Base-by-base conservation (phyloP, 805 yeast species). In the Candida silvicultrix region DNA sequence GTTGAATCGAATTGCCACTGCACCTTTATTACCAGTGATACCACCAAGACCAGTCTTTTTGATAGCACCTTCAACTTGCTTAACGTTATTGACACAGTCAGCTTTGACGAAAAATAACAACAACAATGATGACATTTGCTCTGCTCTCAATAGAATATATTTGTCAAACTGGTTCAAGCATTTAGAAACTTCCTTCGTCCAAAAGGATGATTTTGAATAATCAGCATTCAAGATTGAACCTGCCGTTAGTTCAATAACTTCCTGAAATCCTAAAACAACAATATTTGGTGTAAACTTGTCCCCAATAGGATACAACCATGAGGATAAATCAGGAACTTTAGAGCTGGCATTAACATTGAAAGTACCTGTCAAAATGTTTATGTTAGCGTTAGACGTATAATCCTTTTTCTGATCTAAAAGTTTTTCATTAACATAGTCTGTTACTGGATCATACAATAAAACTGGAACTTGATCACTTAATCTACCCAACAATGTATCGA, bases 1-100 rank as follows among this genome's bases (percentile, higher is more conserved):
- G 43, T 84, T 79, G 65, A 92, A 86, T 49, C 97, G 75, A 15
- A 94, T 88, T 0, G 96, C 97, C 49, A 90, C 95, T 4, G 95
- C 97, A 40, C 99, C 99, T 64, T 92, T 92, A 63, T 94, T 92
- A 16, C 97, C 99, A 0, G 98, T 80, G 69, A 94, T 92, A 40
- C 99, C 99, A 35, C 97, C 97, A 45, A 94, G 70, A 0, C 98
- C 99, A 0, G 98, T 92, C 65, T 92, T 92, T 57, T 90, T 92
- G 12, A 86, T 77, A n/a, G 90, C 77, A n/a, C 97, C 97, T 54
- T 89, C 90, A 5, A 94, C 97, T 57, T 85, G 83, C 14, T 87
- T 85, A 4, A 94, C 81, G 45, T 71, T 59, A 19, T 66, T 62
- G 23, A 74, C 68, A 42, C 69, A 63, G 38, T 69, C 71, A 7